Base-by-base conservation (phyloP, 441 rosid species). In the Isatis lusitanica region DNA sequence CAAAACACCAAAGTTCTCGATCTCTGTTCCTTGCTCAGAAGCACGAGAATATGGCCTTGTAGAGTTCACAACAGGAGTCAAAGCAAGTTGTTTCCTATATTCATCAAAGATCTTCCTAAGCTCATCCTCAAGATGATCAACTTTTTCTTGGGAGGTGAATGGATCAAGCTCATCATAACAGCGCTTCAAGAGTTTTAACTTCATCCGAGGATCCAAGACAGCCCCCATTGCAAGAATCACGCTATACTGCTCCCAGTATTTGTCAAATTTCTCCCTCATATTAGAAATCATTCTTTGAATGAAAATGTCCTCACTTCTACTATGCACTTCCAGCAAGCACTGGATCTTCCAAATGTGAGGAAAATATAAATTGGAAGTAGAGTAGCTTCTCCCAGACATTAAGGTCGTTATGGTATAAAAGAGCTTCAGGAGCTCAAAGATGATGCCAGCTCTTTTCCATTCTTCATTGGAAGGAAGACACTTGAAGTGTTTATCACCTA, bases 251-350 rank as follows among this genome's bases (percentile, higher is more conserved):
- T n/a, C n/a, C 62, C 7, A 57, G 0, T 57, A 57, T 57, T 56
- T 31, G 15, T 56, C 24, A 11, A 56, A 56, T 31, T 56, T 56
- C 7, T 0, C 7, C 13, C 1, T 56, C n/a, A 57, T 35, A 5
- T 35, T 57, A 4, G 7, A 12, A 57, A 33, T 9, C 26, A 33
- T 57, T 0, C 3, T 7, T 15, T 38, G 4, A 2, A 17, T 17
- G 0, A 9, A 2, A 0, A 3, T 1, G 18, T 48, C 6, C 0
- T 17, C 53, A 18, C 9, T 5, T 39, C n/a, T 9, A 52, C 6
- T 47, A 48, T 48, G 9, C 28, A 18, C 13, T 9, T 48, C 28
- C 13, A 18, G 9, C 13, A 48, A 9, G 18, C 55, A 89, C 81
- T 78, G 30, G 4, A 28, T 28, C 9, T n/a, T 44, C 9, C 21